Evolutionary conservation across 2,329 filamentous ascomycete genomes (phyloP), one percentile per base, ranked within the genome.

Genomic region (Pseudocercospora musae): DNA sequence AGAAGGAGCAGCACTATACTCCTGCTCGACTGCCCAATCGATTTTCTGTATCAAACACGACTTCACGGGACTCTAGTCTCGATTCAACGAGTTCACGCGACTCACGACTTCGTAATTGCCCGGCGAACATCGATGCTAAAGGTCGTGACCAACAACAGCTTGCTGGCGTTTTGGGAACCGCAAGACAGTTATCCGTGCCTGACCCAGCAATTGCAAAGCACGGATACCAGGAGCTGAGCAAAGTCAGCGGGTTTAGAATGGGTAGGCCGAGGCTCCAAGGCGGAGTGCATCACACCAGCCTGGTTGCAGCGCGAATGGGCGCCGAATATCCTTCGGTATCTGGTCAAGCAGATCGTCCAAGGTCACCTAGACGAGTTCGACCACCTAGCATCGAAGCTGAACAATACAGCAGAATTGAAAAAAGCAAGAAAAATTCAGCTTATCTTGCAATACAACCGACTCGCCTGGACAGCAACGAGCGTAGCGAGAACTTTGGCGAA

Each of bases 401-500:
- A 21, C 52, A 54, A 23, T 54, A 54, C 31, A 37, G 29, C 52
- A 40, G 31, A 18, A 21, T 18, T 20, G 18, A 10, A 2, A 18
- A 54, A 3, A 23, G 18, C n/a, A 13, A 21, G n/a, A 18, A 11
- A n/a, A 5, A 1, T 33, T 20, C 29, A 21, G 15, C 25, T 37
- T n/a, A 15, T 2, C 52, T 23, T 25, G 21, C 15, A n/a, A 18
- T 40, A n/a, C 29, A 33, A 33, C 8, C 29, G 13, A 20, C n/a
- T n/a, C 25, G 15, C 4, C 2, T 13, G 25, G 9, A 20, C 25
- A 15, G 13, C 9, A 15, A 6, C 10, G 23, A 52, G 25, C 49
- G 9, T 1, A 74, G 71, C 60, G 72, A 73, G 37, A 67, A 70
- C 40, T 74, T 69, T 53, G 68, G 71, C 44, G 67, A 64, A 21